Conservation (phyloP, 2,329 filamentous ascomycete genomes). For the Tympanopsis confertula region DNA sequence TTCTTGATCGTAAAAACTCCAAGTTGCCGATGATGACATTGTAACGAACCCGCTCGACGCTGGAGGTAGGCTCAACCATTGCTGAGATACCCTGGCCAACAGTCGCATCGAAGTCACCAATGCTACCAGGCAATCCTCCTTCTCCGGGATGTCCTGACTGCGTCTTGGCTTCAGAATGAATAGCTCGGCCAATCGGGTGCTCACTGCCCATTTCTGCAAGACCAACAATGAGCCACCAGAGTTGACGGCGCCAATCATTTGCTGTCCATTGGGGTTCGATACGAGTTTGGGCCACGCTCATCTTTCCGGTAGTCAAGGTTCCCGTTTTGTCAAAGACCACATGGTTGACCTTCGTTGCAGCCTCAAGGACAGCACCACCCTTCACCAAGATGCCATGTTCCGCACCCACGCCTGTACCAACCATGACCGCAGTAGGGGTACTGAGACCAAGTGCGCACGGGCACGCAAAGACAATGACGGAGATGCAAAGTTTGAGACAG, state of each 20-base stretch:
- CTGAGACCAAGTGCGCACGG: slow-evolving; percentile 55
- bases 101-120: neutral
- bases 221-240: slow-evolving; percentile 1
- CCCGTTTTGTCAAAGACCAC: slow-evolving; percentile 57
- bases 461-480: slow-evolving; percentile 49
- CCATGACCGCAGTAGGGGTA: slow-evolving; percentile 55
- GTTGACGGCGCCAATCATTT: neutral
- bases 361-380: slow-evolving; percentile 38
- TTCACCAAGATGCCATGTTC: slow-evolving; percentile 46
- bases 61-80: neutral
- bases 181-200: neutral
- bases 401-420: slow-evolving; percentile 46
- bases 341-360: slow-evolving; percentile 36
- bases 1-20: neutral
- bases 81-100: neutral
- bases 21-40: neutral
- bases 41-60: neutral
- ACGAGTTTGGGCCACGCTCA: neutral
- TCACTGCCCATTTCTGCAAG: slow-evolving; percentile 1
- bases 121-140: neutral
- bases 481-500: slow-evolving; percentile 24
- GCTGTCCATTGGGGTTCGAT: neutral
- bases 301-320: slow-evolving; percentile 39
- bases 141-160: neutral
- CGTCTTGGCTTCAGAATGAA: neutral